phyloP scores from a whole-genome alignment of 1,284 basidiomycete genomes.

The Melampsora americana region DNA sequence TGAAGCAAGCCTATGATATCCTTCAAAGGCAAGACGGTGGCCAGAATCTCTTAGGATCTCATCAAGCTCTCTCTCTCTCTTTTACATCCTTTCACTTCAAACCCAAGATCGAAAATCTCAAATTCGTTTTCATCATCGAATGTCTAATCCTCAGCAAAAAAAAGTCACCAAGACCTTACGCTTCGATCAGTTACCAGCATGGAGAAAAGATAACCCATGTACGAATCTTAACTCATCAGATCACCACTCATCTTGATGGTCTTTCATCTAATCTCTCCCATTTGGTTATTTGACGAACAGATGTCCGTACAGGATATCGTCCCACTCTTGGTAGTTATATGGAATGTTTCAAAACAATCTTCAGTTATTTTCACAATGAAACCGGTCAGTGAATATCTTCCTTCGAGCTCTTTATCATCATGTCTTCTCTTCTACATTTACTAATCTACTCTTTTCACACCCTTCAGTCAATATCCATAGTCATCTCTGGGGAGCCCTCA shows the following conservation, averaged over 20 bases:
- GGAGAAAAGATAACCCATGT: conserved; percentile 44
- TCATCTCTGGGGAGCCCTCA: conserved; percentile 70
- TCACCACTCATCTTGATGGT: too few relatives aligned
- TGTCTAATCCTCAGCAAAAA: conserved; percentile 13
- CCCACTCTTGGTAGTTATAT: conserved; percentile 19
- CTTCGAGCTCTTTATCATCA: not conserved
- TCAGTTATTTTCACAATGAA: conserved; percentile 43
- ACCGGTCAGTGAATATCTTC: conserved; percentile 29
- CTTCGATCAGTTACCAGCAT: conserved; percentile 27
- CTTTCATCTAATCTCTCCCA: not conserved
- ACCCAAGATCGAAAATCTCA: too few relatives aligned
- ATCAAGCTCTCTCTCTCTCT: too few relatives aligned
- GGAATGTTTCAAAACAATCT: conserved; percentile 34
- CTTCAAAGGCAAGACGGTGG: too few relatives aligned
- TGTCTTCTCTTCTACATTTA: not conserved
- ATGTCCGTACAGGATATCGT: conserved; percentile 41
- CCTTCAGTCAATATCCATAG: conserved; percentile 79
- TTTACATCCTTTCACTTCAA: too few relatives aligned
- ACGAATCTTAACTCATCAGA: not conserved
- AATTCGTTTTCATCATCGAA: not conserved
- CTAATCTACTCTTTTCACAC: not conserved
- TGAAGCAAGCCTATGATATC: too few relatives aligned
- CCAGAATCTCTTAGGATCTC: not conserved
- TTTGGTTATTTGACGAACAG: not conserved
- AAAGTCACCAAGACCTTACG: conserved; percentile 9